A percentile compares a stretch with the other conserved stretches of the same genome.
Evolutionary conservation across 108 stramenopile genomes (phyloP).

Genomic region (Phaeodactylum tricornutum): DNA sequence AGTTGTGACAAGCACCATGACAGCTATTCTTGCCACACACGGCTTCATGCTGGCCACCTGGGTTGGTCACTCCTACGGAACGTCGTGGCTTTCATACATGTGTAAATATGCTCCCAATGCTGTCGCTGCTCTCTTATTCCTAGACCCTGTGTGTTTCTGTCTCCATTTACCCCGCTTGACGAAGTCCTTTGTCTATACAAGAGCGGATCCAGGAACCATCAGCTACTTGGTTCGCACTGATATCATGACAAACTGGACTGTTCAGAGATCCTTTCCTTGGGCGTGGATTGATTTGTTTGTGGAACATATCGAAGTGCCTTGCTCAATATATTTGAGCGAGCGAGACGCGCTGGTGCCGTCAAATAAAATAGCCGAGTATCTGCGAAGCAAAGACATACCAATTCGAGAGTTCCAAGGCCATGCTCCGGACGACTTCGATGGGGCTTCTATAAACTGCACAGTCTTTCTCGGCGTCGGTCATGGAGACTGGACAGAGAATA

Average conservation of each 20-base stretch:
- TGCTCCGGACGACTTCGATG: conserved; percentile 24
- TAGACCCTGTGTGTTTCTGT: conserved; percentile 85
- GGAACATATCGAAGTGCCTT: conserved; percentile 66
- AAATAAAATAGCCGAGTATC: conserved; percentile 47
- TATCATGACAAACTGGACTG: conserved; percentile 72
- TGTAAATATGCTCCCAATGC: conserved; percentile 64
- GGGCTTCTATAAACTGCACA: conserved; percentile 29
- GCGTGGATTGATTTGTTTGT: conserved; percentile 62
- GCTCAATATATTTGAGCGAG: conserved; percentile 63
- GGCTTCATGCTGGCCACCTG: conserved; percentile 58
- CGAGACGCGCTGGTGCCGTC: conserved; percentile 74
- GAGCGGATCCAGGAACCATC: conserved; percentile 67
- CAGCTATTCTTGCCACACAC: conserved; percentile 70
- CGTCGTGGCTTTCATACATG: conserved; percentile 71
- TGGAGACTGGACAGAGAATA: conserved; percentile 42
- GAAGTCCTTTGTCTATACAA: conserved; percentile 69
- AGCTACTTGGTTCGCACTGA: conserved; percentile 73
- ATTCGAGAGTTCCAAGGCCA: conserved; percentile 28
- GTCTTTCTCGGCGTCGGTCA: conserved; percentile 57
- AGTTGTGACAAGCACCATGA: conserved; percentile 57
- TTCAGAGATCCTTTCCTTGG: conserved; percentile 82
- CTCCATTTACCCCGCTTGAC: conserved; percentile 63
- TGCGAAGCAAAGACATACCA: conserved; percentile 43
- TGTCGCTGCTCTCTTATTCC: conserved; percentile 64
- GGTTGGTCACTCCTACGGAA: conserved; percentile 79